phyloP scores from a whole-genome alignment of 495 filamentous ascomycete species.

The Xylaria venustula region DNA sequence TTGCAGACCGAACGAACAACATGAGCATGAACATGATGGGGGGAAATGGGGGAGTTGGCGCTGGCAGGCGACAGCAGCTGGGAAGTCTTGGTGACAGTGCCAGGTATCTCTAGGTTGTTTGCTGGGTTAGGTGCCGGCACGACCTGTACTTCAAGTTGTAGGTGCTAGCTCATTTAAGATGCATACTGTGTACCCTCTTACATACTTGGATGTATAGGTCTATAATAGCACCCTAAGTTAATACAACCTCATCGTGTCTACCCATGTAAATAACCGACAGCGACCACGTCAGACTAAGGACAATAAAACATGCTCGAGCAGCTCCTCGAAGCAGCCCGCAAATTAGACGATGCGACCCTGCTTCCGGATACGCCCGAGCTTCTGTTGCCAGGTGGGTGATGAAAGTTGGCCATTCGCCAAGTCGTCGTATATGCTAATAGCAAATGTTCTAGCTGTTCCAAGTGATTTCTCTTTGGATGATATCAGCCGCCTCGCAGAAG shows the following conservation, averaged over 20 bases:
- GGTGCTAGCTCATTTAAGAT: neutral
- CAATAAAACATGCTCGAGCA: conserved; percentile 7
- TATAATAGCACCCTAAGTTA: no score
- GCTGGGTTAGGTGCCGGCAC: no score
- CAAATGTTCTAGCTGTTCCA: conserved; percentile 1
- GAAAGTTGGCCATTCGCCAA: neutral
- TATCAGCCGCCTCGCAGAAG: neutral
- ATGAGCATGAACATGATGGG: no score
- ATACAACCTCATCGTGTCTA: no score
- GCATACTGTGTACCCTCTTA: no score
- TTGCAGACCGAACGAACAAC: no score
- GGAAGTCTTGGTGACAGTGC: neutral
- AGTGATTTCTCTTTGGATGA: neutral
- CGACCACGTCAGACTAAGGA: neutral
- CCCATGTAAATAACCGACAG: neutral
- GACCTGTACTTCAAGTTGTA: neutral
- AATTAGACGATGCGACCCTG: neutral
- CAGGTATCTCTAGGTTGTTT: neutral
- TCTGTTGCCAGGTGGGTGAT: neutral
- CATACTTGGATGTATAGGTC: no score
- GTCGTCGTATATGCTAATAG: conserved; percentile 1
- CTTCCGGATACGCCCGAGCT: neutral
- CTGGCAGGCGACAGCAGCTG: neutral
- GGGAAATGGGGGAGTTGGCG: neutral
- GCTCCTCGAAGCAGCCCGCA: neutral